phyloP scores from a whole-genome alignment of 2,329 filamentous ascomycete genomes.

The Aspergillus brunneoviolaceus region DNA sequence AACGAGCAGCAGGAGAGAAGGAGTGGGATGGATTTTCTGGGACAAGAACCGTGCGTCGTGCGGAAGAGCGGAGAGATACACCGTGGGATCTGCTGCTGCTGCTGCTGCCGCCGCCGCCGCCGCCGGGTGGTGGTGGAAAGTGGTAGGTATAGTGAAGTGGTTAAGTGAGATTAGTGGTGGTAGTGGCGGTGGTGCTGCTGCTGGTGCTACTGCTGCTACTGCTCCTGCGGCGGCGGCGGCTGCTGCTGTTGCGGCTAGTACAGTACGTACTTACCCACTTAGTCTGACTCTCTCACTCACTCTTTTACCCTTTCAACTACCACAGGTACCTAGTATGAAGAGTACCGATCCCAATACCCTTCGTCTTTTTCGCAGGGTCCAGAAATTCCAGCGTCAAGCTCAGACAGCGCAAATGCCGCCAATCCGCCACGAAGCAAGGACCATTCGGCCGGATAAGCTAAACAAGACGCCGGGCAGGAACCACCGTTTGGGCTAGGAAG shows the following conservation, averaged over 20 bases:
- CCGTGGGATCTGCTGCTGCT: constrained; percentile 14
- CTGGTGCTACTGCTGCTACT: not conserved
- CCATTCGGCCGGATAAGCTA: constrained; percentile 20
- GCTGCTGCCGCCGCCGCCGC: constrained; percentile 1
- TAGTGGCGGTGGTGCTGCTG: not conserved
- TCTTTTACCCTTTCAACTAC: too few relatives aligned
- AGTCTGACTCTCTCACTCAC: not conserved
- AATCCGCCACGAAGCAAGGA: constrained; percentile 27
- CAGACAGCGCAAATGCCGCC: constrained; percentile 17
- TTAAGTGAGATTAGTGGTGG: not conserved
- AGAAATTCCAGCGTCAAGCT: constrained; percentile 18
- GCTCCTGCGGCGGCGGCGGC: not conserved
- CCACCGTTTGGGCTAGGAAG: constrained; percentile 19
- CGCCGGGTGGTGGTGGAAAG: not conserved
- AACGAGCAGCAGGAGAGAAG: constrained; percentile 7
- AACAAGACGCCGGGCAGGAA: constrained; percentile 19
- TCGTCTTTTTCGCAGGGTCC: constrained; percentile 10
- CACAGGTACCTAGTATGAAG: too few relatives aligned
- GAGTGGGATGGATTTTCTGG: constrained; percentile 15
- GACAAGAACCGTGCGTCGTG: constrained; percentile 19
- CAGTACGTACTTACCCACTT: constrained; percentile 5
- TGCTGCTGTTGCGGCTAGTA: constrained; percentile 1
- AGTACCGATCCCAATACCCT: too few relatives aligned
- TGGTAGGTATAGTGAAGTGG: too few relatives aligned
- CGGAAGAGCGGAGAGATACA: constrained; percentile 20